Conservation (phyloP, 306 rosid genomes). For the Fragaria iinumae region DNA sequence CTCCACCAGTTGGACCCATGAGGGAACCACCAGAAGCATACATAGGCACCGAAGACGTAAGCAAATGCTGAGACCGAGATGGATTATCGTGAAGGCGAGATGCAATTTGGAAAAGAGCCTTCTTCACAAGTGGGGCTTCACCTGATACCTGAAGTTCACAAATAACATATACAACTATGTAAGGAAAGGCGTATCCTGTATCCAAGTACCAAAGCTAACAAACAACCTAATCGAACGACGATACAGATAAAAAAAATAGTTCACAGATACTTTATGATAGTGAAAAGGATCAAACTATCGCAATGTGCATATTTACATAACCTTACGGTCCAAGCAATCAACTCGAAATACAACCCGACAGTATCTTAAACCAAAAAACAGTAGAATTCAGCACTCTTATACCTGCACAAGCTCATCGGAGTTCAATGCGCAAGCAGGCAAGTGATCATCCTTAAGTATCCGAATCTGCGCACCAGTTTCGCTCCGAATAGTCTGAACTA, state of each 20-base stretch:
- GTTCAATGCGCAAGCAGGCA: constrained; percentile 76
- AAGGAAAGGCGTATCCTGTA: neutral
- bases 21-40: constrained; percentile 65
- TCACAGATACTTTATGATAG: too few relatives aligned
- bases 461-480: constrained; percentile 96
- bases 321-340: neutral
- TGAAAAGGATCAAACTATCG: neutral
- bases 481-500: constrained; percentile 74
- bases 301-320: neutral
- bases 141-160: constrained; percentile 69
- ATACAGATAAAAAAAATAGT: neutral
- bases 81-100: constrained; percentile 91
- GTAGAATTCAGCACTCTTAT: neutral
- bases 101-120: constrained; percentile 79
- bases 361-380: neutral
- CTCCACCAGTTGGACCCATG: constrained; percentile 69
- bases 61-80: constrained; percentile 89
- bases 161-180: constrained; percentile 19
- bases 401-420: constrained; percentile 98
- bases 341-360: too few relatives aligned
- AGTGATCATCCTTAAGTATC: constrained; percentile 86
- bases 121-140: constrained; percentile 70
- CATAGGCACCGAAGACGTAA: constrained; percentile 58
- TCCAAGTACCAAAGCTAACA: neutral
- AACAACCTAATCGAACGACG: too few relatives aligned